Conservation (phyloP, 2,329 filamentous ascomycete genomes). For the Cladorrhinum sp. region DNA sequence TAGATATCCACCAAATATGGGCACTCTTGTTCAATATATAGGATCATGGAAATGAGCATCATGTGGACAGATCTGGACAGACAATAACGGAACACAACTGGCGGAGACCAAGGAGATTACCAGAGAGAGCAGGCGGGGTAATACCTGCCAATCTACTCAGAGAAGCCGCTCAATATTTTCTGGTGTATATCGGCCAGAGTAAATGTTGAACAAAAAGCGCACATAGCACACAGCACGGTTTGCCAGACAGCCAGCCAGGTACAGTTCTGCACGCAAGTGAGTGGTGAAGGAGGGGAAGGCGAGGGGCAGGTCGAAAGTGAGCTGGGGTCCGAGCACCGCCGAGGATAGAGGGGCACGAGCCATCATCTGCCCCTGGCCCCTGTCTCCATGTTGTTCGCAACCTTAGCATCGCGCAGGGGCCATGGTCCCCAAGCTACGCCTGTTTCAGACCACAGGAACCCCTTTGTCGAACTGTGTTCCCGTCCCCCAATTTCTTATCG, state of each 20-base stretch:
- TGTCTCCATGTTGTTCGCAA: slow-evolving; percentile 3
- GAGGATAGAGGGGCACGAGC: slow-evolving; percentile 5
- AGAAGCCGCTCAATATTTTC: no score
- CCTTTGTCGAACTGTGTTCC: slow-evolving; percentile 17
- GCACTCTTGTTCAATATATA: background rate
- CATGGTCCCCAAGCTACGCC: slow-evolving; percentile 24
- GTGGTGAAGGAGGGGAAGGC: background rate
- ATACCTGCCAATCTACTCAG: background rate
- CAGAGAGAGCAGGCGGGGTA: background rate
- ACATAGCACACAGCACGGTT: background rate
- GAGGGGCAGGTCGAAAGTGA: background rate
- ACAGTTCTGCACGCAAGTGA: background rate
- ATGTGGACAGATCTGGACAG: background rate
- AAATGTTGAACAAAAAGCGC: background rate
- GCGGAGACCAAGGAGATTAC: background rate
- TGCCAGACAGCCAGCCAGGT: background rate
- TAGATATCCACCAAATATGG: background rate
- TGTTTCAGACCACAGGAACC: slow-evolving; percentile 26
- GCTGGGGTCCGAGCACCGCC: background rate
- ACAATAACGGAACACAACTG: background rate
- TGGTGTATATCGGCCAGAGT: background rate
- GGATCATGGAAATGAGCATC: background rate
- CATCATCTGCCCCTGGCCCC: slow-evolving; percentile 5
- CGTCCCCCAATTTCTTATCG: slow-evolving; percentile 20
- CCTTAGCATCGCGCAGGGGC: slow-evolving; percentile 9